Percentiles rank a stretch among this genome's conserved stretches.
These are phyloP conservation scores for Pseudohalonectria lignicola DNA, from an alignment of 2,329 filamentous ascomycete genomes.

Conservation along the genomic window DNA sequence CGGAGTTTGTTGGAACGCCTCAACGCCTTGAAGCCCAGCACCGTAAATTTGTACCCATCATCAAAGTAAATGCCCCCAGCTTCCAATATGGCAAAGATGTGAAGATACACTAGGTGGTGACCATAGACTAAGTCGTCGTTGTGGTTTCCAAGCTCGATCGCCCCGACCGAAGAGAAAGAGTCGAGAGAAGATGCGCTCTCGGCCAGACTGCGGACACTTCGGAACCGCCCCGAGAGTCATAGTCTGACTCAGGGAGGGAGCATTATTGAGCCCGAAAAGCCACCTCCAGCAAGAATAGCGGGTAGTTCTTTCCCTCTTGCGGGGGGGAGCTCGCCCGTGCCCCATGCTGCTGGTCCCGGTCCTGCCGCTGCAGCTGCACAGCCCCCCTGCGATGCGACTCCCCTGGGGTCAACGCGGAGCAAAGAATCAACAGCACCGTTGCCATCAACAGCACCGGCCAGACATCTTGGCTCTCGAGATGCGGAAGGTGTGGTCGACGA, in stretches of 20 bases:
- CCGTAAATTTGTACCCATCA: slow-evolving; percentile 21
- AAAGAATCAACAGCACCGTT: background rate
- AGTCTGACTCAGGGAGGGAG: too few species aligned
- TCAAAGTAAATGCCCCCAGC: slow-evolving; percentile 29
- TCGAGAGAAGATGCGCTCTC: slow-evolving; percentile 41
- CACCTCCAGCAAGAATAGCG: background rate
- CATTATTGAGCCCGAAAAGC: background rate
- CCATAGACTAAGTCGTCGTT: too few species aligned
- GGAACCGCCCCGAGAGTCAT: slow-evolving; percentile 27
- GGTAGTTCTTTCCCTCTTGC: background rate
- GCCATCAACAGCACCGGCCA: too few species aligned
- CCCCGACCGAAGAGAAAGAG: too few species aligned
- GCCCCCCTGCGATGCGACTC: background rate
- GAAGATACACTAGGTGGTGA: too few species aligned
- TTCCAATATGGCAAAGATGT: too few species aligned
- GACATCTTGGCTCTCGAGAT: too few species aligned
- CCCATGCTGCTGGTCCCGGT: background rate
- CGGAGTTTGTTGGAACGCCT: slow-evolving; percentile 40
- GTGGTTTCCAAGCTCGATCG: too few species aligned
- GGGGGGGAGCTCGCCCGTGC: background rate
- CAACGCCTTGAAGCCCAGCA: slow-evolving; percentile 35
- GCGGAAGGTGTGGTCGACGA: too few species aligned
- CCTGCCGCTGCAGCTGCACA: background rate
- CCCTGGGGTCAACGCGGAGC: too few species aligned
- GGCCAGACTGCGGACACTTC: slow-evolving; percentile 38